Evolutionary conservation across 768 basidiomycete species (phyloP).

Genomic region (Lactifluus subvellereus): DNA sequence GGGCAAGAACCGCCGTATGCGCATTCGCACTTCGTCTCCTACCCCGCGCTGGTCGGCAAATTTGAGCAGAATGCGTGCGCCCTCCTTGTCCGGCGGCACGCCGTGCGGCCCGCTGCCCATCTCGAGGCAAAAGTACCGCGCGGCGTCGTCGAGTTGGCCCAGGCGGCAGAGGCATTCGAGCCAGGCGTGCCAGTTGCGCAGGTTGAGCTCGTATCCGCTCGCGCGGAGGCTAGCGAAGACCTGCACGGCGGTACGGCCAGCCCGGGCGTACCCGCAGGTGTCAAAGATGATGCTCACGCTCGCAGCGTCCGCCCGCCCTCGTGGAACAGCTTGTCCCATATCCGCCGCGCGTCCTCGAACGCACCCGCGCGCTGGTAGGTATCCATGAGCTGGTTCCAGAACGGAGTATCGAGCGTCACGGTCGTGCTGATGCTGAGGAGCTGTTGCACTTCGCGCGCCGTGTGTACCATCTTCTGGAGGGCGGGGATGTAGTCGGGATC

Average conservation of each 20-base stretch:
- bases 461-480: constrained; percentile 36
- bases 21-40: constrained; percentile 14
- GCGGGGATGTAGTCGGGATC: constrained; percentile 23
- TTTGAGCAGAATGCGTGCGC: constrained; percentile 44
- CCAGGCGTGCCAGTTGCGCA: constrained; percentile 74
- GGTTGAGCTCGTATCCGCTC: constrained; percentile 48
- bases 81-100: constrained; percentile 44
- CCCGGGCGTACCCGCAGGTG: constrained; percentile 63
- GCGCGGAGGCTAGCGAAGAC: constrained; percentile 49
- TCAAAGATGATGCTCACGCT: constrained; percentile 83
- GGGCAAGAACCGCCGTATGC: constrained; percentile 22
- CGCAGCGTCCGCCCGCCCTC: constrained; percentile 50
- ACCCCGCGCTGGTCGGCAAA: constrained; percentile 13
- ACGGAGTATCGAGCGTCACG: constrained; percentile 54
- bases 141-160: constrained; percentile 59
- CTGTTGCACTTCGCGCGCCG: constrained; percentile 65
- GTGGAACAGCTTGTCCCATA: constrained; percentile 73
- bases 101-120: constrained; percentile 48
- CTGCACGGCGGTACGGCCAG: constrained; percentile 45
- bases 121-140: constrained; percentile 54
- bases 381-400: constrained; percentile 80
- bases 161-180: constrained; percentile 82
- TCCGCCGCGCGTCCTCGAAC: constrained; percentile 61
- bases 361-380: constrained; percentile 77
- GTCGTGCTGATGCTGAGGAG: constrained; percentile 72